Evolutionary conservation across 257 asterid species (phyloP).

Genomic region (Nicotiana tabacum): DNA sequence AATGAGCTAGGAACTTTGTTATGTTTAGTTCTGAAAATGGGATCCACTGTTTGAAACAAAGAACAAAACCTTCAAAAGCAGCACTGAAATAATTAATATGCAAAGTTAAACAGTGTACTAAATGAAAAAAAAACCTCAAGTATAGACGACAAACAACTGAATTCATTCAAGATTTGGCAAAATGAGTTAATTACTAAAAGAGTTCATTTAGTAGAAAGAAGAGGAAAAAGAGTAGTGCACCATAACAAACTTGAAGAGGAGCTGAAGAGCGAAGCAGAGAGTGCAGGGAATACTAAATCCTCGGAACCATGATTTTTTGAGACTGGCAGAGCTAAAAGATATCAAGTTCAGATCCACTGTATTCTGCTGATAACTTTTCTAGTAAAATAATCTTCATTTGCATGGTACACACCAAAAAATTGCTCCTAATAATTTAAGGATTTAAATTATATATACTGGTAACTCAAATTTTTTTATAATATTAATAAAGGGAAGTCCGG

Average conservation of each 20-base stretch:
- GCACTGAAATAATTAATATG: neutral
- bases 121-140: neutral
- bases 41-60: too few relatives aligned
- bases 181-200: neutral
- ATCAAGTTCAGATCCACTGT: conserved; percentile 47
- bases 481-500: too few relatives aligned
- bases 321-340: conserved; percentile 27
- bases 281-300: conserved; percentile 34
- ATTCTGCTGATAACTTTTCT: conserved; percentile 16
- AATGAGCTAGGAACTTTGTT: neutral
- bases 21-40: neutral
- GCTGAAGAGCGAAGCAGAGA: conserved; percentile 19
- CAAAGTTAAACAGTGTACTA: neutral
- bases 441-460: too few relatives aligned
- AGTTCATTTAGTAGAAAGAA: neutral
- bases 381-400: conserved; percentile 17
- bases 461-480: too few relatives aligned
- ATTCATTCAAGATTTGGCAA: neutral
- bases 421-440: neutral
- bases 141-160: neutral
- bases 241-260: conserved; percentile 12
- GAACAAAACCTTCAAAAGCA: too few relatives aligned
- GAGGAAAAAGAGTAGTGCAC: neutral
- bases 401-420: conserved; percentile 28
- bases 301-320: conserved; percentile 33